Evolutionary conservation across 352 stramenopile species (phyloP).

Genomic region (Phytophthora idaei): DNA sequence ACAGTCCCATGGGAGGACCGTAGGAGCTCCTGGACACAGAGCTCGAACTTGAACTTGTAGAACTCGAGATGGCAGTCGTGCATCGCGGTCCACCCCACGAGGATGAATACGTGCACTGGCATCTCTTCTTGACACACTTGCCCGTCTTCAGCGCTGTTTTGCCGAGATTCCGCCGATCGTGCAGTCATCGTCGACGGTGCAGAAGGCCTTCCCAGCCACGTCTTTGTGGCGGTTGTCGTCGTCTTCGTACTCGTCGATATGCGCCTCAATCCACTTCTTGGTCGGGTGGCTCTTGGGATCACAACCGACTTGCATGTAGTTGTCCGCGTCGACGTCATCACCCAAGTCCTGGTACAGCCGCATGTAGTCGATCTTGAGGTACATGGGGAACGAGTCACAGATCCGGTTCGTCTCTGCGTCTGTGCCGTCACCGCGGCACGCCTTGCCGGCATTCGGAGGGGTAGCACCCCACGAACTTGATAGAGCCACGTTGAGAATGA

Average conservation of each 20-base stretch:
- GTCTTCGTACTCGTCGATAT: slow-evolving; percentile 63
- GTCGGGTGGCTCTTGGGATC: slow-evolving; percentile 57
- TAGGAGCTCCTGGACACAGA: slow-evolving; percentile 25
- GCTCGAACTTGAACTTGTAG: slow-evolving; percentile 4
- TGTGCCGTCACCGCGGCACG: no score
- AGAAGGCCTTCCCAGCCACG: slow-evolving; percentile 84
- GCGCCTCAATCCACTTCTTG: slow-evolving; percentile 61
- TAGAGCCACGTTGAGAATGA: no score
- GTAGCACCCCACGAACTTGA: no score
- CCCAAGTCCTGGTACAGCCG: slow-evolving; percentile 59
- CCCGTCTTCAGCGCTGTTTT: slow-evolving; percentile 45
- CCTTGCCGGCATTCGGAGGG: no score
- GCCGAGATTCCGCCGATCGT: slow-evolving; percentile 51
- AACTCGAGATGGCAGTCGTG: slow-evolving; percentile 38
- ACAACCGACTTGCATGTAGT: slow-evolving; percentile 60
- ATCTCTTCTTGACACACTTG: slow-evolving; percentile 56
- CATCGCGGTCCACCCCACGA: slow-evolving; percentile 17
- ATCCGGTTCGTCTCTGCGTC: no score
- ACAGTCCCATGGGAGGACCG: slow-evolving; percentile 43
- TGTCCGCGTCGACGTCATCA: slow-evolving; percentile 45
- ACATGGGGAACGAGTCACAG: slow-evolving; percentile 47
- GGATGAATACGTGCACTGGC: slow-evolving; percentile 57
- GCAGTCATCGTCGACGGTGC: slow-evolving; percentile 52
- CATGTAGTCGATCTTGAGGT: slow-evolving; percentile 76
- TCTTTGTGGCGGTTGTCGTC: slow-evolving; percentile 19